Evolutionary conservation across 2,329 filamentous ascomycete species (phyloP).

Genomic region (Pseudogymnoascus verrucosus): DNA sequence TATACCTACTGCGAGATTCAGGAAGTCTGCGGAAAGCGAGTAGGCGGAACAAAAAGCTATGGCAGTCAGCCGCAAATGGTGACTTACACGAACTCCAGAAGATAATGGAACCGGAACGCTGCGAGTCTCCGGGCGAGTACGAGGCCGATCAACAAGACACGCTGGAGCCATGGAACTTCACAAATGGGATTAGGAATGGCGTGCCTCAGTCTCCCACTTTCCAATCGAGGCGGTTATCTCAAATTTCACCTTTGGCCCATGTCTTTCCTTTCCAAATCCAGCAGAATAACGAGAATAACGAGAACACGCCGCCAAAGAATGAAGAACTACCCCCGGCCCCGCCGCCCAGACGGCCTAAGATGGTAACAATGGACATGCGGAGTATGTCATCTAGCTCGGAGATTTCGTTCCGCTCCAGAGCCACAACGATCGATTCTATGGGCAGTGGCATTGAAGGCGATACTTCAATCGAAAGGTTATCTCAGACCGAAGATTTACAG

Average conservation of each 20-base stretch:
- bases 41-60: slow-evolving; percentile 74
- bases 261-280: slow-evolving; percentile 84
- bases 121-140: slow-evolving; percentile 29
- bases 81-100: slow-evolving; percentile 65
- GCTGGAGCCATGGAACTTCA: not conserved
- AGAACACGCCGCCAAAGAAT: slow-evolving; percentile 23
- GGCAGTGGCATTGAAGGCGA: slow-evolving; percentile 73
- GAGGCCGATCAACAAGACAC: slow-evolving; percentile 22
- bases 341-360: slow-evolving; percentile 30
- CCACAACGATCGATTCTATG: slow-evolving; percentile 68
- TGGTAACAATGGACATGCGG: slow-evolving; percentile 80
- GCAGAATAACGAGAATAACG: slow-evolving; percentile 27
- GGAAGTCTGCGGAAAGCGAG: slow-evolving; percentile 76
- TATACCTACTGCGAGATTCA: slow-evolving; percentile 79
- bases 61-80: slow-evolving; percentile 77
- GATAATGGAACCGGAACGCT: slow-evolving; percentile 64
- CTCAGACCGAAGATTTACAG: slow-evolving; percentile 58
- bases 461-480: slow-evolving; percentile 70
- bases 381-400: slow-evolving; percentile 84
- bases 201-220: not conserved
- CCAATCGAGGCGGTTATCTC: slow-evolving; percentile 18
- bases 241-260: slow-evolving; percentile 52
- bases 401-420: slow-evolving; percentile 72
- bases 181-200: slow-evolving; percentile 1
- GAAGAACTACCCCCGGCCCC: slow-evolving; percentile 36